These are phyloP conservation scores for Athelia psychrophila DNA, from an alignment of 1,284 basidiomycete species.

Conservation along the genomic window DNA sequence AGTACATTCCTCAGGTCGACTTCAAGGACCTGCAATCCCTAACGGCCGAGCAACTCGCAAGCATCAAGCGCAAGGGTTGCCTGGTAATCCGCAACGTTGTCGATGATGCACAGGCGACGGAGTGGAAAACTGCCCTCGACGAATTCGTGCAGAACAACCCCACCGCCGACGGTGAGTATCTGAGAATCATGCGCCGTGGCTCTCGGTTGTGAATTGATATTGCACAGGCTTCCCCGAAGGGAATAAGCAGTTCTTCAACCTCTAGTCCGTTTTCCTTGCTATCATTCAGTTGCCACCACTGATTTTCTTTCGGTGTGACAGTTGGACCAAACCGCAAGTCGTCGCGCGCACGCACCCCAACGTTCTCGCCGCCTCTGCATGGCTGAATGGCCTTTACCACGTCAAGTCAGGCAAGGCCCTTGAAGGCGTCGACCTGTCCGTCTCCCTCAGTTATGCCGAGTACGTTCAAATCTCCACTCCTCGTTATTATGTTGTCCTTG, in stretches of 20 bases:
- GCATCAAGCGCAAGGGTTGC: conserved; percentile 53
- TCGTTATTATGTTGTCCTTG: too few relatives aligned
- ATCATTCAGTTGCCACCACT: background rate
- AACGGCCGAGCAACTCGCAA: conserved; percentile 40
- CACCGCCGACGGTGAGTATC: conserved; percentile 41
- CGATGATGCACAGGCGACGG: conserved; percentile 46
- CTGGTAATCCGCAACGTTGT: conserved; percentile 66
- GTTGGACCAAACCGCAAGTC: conserved; percentile 71
- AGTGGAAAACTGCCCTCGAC: conserved; percentile 55
- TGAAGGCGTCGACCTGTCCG: conserved; percentile 63
- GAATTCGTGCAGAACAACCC: conserved; percentile 60
- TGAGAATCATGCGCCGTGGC: too few relatives aligned
- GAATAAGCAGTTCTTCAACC: conserved; percentile 70
- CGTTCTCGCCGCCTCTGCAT: conserved; percentile 53
- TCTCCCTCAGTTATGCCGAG: conserved; percentile 78
- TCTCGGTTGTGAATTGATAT: too few relatives aligned
- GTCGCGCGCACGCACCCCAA: conserved; percentile 75
- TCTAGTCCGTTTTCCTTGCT: conserved; percentile 50
- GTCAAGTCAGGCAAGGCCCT: conserved; percentile 31
- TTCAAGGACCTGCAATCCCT: conserved; percentile 52
- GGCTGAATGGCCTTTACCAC: conserved; percentile 67
- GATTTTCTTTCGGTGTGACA: conserved; percentile 17
- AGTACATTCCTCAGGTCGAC: conserved; percentile 58
- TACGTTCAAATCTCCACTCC: too few relatives aligned
- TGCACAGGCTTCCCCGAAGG: conserved; percentile 53